These are phyloP conservation scores for Colletotrichum tabaci DNA, from an alignment of 2,329 filamentous ascomycete genomes.

Conservation along the genomic window DNA sequence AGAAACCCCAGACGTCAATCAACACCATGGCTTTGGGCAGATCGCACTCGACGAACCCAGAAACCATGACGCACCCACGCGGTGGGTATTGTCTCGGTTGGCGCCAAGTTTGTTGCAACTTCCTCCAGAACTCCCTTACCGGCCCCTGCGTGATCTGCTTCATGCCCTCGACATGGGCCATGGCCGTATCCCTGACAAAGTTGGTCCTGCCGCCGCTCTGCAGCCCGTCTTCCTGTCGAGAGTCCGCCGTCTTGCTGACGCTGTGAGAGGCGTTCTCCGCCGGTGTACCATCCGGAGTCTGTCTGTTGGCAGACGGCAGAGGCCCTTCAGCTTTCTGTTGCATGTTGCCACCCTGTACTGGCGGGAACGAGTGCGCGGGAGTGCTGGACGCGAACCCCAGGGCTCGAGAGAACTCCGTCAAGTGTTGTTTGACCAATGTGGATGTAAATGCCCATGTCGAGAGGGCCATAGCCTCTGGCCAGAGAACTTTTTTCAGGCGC, in stretches of 20 bases:
- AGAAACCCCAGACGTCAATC: slow-evolving; percentile 68
- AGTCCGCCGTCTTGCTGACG: slow-evolving; percentile 32
- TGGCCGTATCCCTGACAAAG: slow-evolving; percentile 42
- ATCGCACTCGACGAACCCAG: slow-evolving; percentile 69
- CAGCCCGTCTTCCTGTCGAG: slow-evolving; percentile 18
- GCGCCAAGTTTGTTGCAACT: slow-evolving; percentile 59
- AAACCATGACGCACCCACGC: slow-evolving; percentile 66
- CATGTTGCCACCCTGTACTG: slow-evolving; percentile 9
- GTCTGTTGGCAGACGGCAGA: slow-evolving; percentile 33
- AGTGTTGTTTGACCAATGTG: slow-evolving; percentile 62
- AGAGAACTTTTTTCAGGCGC: slow-evolving; percentile 64
- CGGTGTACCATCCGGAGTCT: slow-evolving; percentile 41
- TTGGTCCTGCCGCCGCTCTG: slow-evolving; percentile 43
- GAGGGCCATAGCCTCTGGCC: slow-evolving; percentile 66
- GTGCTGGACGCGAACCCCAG: slow-evolving; percentile 59
- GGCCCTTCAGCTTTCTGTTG: slow-evolving; percentile 29
- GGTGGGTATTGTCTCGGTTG: slow-evolving; percentile 60
- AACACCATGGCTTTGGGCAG: slow-evolving; percentile 62
- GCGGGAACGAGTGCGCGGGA: slow-evolving; percentile 1
- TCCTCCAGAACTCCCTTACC: slow-evolving; percentile 39
- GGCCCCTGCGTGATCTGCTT: slow-evolving; percentile 40
- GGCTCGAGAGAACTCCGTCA: slow-evolving; percentile 58
- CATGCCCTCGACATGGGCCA: slow-evolving; percentile 41
- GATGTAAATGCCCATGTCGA: slow-evolving; percentile 68
- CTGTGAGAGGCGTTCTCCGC: slow-evolving; percentile 31